phyloP scores from a whole-genome alignment of 176 grass and related monocot genomes.

The Rhynchospora tenuis region DNA sequence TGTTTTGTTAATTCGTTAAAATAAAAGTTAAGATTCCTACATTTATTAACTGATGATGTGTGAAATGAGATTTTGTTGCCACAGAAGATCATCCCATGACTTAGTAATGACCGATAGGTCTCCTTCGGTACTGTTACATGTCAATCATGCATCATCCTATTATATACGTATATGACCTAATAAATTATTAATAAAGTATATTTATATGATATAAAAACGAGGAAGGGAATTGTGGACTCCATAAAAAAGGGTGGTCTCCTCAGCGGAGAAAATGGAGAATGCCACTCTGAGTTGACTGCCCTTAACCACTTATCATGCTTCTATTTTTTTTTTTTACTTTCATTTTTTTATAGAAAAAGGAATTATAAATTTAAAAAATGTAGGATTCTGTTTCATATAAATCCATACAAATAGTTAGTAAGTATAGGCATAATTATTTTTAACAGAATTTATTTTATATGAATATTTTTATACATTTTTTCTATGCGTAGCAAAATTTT shows the following conservation, averaged over 20 bases:
- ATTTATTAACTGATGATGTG: too few species aligned
- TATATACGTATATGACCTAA: background rate
- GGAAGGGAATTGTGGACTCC: background rate
- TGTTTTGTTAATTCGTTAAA: too few species aligned
- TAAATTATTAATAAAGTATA: background rate
- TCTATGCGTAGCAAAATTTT: too few species aligned
- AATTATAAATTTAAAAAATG: too few species aligned
- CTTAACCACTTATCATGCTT: background rate
- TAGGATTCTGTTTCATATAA: too few species aligned
- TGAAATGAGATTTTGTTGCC: background rate
- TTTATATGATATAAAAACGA: background rate
- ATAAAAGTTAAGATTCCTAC: too few species aligned
- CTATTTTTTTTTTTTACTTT: background rate
- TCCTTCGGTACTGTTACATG: background rate
- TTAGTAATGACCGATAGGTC: background rate
- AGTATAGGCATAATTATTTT: too few species aligned
- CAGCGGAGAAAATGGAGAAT: background rate
- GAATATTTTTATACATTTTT: too few species aligned
- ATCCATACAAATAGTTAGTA: too few species aligned
- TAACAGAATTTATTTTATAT: too few species aligned
- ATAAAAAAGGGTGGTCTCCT: background rate
- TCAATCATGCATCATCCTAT: background rate
- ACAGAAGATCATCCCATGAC: background rate
- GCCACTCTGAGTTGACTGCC: background rate
- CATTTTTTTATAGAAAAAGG: background rate